Conservation (phyloP, 495 filamentous ascomycete genomes). For the Hyaloscypha bicolor region DNA sequence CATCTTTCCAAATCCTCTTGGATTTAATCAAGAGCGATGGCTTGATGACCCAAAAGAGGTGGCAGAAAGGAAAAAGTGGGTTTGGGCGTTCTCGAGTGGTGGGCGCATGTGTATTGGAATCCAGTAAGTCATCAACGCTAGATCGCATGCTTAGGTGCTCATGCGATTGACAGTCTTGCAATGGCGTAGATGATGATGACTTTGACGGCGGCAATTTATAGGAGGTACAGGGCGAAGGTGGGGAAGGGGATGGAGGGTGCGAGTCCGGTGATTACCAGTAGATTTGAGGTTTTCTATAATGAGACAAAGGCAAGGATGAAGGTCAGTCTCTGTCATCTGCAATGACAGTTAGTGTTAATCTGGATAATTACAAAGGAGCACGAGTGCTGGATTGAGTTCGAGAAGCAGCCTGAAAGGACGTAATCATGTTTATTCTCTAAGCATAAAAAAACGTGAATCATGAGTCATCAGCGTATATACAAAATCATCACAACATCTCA, state of each 20-base stretch:
- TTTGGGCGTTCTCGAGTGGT: conserved; percentile 37
- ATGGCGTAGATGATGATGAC: conserved; percentile 49
- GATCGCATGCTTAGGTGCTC: neutral
- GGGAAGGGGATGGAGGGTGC: conserved; percentile 28
- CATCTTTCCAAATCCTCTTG: conserved; percentile 56
- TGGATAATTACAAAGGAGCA: conserved; percentile 6
- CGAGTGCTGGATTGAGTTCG: conserved; percentile 21
- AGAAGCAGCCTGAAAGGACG: neutral
- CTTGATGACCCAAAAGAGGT: conserved; percentile 21
- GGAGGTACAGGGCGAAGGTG: conserved; percentile 36
- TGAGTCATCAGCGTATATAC: conserved; percentile 3
- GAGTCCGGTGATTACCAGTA: conserved; percentile 39
- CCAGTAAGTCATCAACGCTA: conserved; percentile 36
- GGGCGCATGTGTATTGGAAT: conserved; percentile 36
- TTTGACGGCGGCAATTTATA: conserved; percentile 40
- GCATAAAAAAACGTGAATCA: neutral
- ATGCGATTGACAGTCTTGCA: conserved; percentile 35
- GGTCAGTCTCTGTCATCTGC: neutral
- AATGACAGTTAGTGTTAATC: neutral
- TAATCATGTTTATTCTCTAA: neutral
- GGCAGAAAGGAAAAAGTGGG: conserved; percentile 50
- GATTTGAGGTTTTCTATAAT: conserved; percentile 47
- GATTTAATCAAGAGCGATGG: conserved; percentile 34
- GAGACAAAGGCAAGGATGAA: conserved; percentile 28
- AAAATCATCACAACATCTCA: conserved; percentile 33